Base-by-base conservation (phyloP, 805 yeast species). In the Clavispora phyllophila region DNA sequence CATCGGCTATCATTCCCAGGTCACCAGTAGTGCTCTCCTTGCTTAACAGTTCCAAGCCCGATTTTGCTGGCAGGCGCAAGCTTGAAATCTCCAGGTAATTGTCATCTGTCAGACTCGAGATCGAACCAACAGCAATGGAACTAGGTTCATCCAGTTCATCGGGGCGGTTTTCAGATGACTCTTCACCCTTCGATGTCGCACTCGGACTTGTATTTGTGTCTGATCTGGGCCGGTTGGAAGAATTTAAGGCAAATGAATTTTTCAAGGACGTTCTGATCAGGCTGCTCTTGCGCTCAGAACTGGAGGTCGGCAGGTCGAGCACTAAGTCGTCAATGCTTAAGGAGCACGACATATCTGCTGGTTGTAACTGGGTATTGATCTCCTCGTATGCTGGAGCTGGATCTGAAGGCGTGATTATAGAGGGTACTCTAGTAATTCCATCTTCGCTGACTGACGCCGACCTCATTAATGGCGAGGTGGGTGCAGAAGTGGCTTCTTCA, bases 401-500 rank as follows among this genome's bases (percentile, higher is more conserved):
- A 5, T 57, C 62, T 8, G 47, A 45, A 1, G 65, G 65, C 4
- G 54, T 36, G 12, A 63, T n/a, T n/a, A n/a, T 55, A 1, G 63
- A 68, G 13, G 65, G 59, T 17, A 58, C 45, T 37, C 74, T 49
- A 33, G 72, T 68, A 20, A 72, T 52, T 2, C 65, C 66, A 36
- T 65, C 70, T 5, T 72, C 72, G 2, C 62, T 56, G 36, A 68
- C 51, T 1, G 73, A 64, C 9, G 64, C 49, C 2, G 76, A 61
- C 28, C 76, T 52, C 13, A 62, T 53, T 8, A 61, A 54, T 9
- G 74, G 68, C 1, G 54, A 49, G 0, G 41, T 13, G 2, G 52
- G 57, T 48, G 80, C 77, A 0, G 84, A 76, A 0, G 74, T 67
- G 0, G 87, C 88, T 51, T 82, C 82, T 53, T 82, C 85, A 58